Evolutionary conservation across 2,329 filamentous ascomycete genomes (phyloP).

Genomic region (Xylariaceae sp.): DNA sequence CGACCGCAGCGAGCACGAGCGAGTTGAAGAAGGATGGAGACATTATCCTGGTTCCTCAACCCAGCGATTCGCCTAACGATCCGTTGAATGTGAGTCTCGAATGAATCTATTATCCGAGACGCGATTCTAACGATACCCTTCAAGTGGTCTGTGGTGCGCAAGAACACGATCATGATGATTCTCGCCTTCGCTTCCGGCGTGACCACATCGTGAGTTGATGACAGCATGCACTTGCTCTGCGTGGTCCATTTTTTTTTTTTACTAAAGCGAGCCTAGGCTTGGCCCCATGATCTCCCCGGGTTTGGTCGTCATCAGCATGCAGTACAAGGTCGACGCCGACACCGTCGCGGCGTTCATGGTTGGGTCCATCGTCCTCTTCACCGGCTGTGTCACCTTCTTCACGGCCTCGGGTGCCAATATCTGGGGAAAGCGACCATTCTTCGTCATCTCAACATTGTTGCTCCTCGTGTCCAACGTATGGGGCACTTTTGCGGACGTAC

Average conservation of each 20-base stretch:
- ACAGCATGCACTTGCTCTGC: background rate
- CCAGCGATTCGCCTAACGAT: constrained; percentile 21
- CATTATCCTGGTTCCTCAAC: constrained; percentile 20
- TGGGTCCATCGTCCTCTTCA: constrained; percentile 19
- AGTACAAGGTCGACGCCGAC: constrained; percentile 14
- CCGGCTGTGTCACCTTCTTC: constrained; percentile 17
- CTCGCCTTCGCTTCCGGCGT: constrained; percentile 20
- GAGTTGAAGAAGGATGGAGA: constrained; percentile 19
- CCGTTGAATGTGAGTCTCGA: constrained; percentile 20
- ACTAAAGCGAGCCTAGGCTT: constrained; percentile 8
- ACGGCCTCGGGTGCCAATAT: constrained; percentile 20
- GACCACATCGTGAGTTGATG: constrained; percentile 15
- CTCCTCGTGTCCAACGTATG: constrained; percentile 18
- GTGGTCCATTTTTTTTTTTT: no score
- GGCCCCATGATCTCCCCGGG: constrained; percentile 21
- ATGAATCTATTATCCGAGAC: no score
- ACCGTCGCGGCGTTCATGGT: constrained; percentile 18
- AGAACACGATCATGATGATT: constrained; percentile 18
- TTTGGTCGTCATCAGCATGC: constrained; percentile 14
- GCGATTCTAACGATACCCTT: no score
- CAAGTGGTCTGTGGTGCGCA: constrained; percentile 17
- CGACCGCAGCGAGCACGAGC: constrained; percentile 8
- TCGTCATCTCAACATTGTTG: constrained; percentile 19
- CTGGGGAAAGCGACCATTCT: constrained; percentile 22
- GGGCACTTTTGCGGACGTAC: constrained; percentile 20